phyloP scores from a whole-genome alignment of 257 asterid species.

The Oldenlandia corymbosa region DNA sequence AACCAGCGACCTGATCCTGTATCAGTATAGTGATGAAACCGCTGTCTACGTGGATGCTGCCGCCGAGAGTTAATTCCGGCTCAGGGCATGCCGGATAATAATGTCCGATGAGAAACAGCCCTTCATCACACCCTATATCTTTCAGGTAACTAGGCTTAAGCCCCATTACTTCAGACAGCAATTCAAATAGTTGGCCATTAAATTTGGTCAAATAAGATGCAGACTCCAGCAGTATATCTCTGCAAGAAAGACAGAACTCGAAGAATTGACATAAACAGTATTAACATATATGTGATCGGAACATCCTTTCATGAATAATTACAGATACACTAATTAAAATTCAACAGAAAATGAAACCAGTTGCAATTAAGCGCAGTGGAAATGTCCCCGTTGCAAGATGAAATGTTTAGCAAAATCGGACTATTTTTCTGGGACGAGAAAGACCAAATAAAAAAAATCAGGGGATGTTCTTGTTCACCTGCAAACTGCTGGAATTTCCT shows the following conservation, averaged over 20 bases:
- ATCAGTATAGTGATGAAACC: slow-evolving; percentile 43
- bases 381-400: too few species aligned
- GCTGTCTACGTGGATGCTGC: slow-evolving; percentile 37
- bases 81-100: slow-evolving; percentile 1
- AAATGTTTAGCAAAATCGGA: too few species aligned
- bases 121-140: slow-evolving; percentile 28
- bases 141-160: slow-evolving; percentile 17
- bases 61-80: slow-evolving; percentile 22
- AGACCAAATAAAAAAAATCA: too few species aligned
- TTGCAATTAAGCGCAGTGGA: too few species aligned
- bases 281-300: too few species aligned
- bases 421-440: too few species aligned
- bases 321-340: too few species aligned
- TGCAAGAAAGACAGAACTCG: too few species aligned
- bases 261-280: too few species aligned
- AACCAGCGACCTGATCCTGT: slow-evolving; percentile 38
- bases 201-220: slow-evolving; percentile 16
- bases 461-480: slow-evolving; percentile 34
- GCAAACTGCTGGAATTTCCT: slow-evolving; percentile 42
- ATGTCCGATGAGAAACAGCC: slow-evolving; percentile 14
- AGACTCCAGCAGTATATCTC: slow-evolving; percentile 29
- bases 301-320: too few species aligned
- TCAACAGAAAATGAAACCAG: too few species aligned
- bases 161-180: slow-evolving; percentile 41
- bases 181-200: slow-evolving; percentile 20